These are phyloP conservation scores for Phytopythium mirpurense DNA, from an alignment of 352 stramenopile species.

Conservation along the genomic window DNA sequence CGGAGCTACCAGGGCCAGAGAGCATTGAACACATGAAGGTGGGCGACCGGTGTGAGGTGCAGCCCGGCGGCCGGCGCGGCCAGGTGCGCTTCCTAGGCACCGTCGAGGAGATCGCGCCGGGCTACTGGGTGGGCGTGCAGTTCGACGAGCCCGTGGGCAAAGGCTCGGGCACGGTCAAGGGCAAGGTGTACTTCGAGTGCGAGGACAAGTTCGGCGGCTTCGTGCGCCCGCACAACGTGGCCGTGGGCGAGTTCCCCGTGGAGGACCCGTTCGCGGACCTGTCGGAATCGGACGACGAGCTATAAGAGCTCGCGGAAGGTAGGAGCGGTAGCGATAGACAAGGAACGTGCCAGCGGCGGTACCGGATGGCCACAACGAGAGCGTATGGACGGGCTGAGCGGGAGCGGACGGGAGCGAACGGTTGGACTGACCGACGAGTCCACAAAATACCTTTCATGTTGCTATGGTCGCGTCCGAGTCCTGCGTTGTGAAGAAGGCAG, in stretches of 20 bases:
- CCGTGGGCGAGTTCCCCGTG: slow-evolving; percentile 91
- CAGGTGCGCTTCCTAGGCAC: slow-evolving; percentile 90
- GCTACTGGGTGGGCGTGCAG: slow-evolving; percentile 94
- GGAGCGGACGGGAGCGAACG: no score
- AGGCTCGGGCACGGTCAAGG: slow-evolving; percentile 91
- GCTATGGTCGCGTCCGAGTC: not conserved
- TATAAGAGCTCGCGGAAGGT: no score
- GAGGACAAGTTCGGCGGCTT: slow-evolving; percentile 91
- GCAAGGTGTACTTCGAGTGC: slow-evolving; percentile 92
- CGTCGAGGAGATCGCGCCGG: slow-evolving; percentile 85
- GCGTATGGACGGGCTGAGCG: no score
- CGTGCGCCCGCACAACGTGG: slow-evolving; percentile 92
- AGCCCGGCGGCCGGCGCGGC: slow-evolving; percentile 92
- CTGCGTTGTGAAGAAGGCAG: not conserved
- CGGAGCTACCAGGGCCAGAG: slow-evolving; percentile 46
- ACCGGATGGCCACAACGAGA: no score
- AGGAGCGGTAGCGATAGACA: no score
- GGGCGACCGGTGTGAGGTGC: slow-evolving; percentile 95
- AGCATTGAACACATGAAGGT: slow-evolving; percentile 85
- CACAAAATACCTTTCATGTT: slow-evolving; percentile 5
- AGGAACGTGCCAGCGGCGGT: no score
- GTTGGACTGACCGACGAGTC: not conserved
- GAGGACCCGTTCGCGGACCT: slow-evolving; percentile 76
- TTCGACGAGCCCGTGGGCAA: slow-evolving; percentile 97
- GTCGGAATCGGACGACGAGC: slow-evolving; percentile 5